Conservation (phyloP, 768 basidiomycete genomes). For the Tulasnella sp. region DNA sequence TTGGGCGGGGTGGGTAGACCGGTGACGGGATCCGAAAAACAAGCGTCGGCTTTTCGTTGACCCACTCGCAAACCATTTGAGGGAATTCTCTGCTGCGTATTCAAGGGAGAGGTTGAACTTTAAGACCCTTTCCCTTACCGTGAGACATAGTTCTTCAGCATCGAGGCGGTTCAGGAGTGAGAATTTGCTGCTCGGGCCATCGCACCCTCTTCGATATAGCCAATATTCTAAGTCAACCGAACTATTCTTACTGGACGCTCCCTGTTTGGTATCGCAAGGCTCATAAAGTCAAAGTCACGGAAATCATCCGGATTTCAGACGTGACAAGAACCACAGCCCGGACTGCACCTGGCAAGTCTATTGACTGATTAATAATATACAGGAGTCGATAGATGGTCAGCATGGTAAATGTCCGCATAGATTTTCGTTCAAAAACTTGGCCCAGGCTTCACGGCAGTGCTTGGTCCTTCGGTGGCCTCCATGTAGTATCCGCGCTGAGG, state of each 20-base stretch:
- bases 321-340: background rate
- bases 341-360: slow-evolving; percentile 6
- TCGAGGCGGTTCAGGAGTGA: background rate
- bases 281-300: background rate
- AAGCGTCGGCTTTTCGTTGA: background rate
- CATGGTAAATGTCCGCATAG: background rate
- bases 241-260: background rate
- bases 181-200: background rate
- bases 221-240: background rate
- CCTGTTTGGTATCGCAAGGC: background rate
- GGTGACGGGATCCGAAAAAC: background rate
- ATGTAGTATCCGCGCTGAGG: background rate
- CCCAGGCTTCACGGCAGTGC: background rate
- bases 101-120: background rate
- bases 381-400: background rate
- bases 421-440: background rate
- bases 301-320: background rate
- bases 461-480: background rate
- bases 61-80: background rate
- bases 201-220: background rate
- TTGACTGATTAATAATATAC: background rate
- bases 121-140: background rate
- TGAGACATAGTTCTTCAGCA: background rate
- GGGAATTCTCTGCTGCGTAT: background rate
- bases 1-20: background rate